These are phyloP conservation scores for Halophytophthora batemanensis DNA, from an alignment of 352 stramenopile genomes.

Conservation along the genomic window DNA sequence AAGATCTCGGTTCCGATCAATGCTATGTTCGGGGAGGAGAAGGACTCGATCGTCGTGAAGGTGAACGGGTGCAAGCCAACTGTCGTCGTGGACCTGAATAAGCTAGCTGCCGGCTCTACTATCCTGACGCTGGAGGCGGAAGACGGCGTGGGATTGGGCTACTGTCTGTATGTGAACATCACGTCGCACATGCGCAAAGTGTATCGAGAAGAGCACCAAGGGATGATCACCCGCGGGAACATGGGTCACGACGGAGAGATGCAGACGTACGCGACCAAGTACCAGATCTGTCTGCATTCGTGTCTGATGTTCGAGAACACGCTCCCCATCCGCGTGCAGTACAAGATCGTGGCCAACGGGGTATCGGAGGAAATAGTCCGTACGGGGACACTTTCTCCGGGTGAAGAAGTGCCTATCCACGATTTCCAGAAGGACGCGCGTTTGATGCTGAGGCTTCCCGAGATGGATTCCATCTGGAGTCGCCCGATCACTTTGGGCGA, in stretches of 20 bases:
- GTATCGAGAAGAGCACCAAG: slow-evolving; percentile 84
- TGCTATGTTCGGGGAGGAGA: slow-evolving; percentile 74
- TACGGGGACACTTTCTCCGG: slow-evolving; percentile 70
- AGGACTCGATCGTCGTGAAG: slow-evolving; percentile 84
- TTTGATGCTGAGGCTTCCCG: slow-evolving; percentile 67
- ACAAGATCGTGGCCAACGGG: slow-evolving; percentile 52
- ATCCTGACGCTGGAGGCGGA: slow-evolving; percentile 75
- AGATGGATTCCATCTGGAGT: slow-evolving; percentile 87
- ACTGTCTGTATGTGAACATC: slow-evolving; percentile 86
- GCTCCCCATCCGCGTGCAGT: slow-evolving; percentile 82
- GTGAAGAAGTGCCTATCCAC: slow-evolving; percentile 80
- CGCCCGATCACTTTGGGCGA: slow-evolving; percentile 63
- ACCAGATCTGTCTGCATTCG: slow-evolving; percentile 82
- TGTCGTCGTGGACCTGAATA: slow-evolving; percentile 67
- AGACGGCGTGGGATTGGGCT: slow-evolving; percentile 49
- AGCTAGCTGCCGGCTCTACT: slow-evolving; percentile 52
- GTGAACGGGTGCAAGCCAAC: slow-evolving; percentile 83
- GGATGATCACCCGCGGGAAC: slow-evolving; percentile 61
- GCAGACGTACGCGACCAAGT: slow-evolving; percentile 85
- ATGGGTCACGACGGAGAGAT: slow-evolving; percentile 42
- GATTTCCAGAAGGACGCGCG: slow-evolving; percentile 79
- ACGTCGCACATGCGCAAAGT: slow-evolving; percentile 82
- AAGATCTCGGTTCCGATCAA: slow-evolving; percentile 84
- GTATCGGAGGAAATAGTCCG: slow-evolving; percentile 33
- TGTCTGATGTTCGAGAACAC: slow-evolving; percentile 88